Base-by-base conservation (phyloP, 176 grass and related monocot genomes). In the Olyra latifolia region DNA sequence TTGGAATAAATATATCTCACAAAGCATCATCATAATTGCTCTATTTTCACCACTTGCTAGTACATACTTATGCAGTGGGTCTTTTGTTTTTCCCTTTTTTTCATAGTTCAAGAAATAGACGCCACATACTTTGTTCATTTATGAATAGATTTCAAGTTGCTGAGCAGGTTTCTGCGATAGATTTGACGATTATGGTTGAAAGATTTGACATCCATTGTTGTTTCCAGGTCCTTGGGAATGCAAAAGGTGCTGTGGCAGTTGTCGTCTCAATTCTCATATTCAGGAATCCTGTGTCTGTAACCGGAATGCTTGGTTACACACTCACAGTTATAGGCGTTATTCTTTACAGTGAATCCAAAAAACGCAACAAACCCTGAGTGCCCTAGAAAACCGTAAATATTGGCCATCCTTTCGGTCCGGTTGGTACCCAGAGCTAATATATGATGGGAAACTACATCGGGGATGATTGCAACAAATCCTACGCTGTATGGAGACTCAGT, bases 261-360 rank as follows among this genome's bases (percentile, higher is more conserved):
- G 90, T 92, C 2, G 79, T 92, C 12, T 96, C 93, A 6, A 92
- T 96, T 66, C 55, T 96, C 66, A 92, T 96, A 81, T 96, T 96
- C 83, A 88, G 76, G 77, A 96, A 96, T 65, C 93, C 93, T 45
- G 93, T 96, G 3, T 92, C 93, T 56, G 42, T 85, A 79, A 92
- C 90, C 4, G 93, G 93, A 80, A 85, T 96, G 88, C 87, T 90
- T 29, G 93, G 93, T 63, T 96, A 92, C 80, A 87, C 82, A 2
- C 88, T 96, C 58, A 92, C 93, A 29, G 90, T 96, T 68, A 73
- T 84, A 29, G 93, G 93, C 2, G 90, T 96, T 56, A 87, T 85
- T 83, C 90, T 96, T 83, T 96, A 96, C 84, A 92, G 90, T 0
- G 90, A 96, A 82, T 91, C 93, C 66, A 96, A 96, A 82, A 96